Conservation (phyloP, 345 rosid species). For the Eucalyptus guilfoylei region DNA sequence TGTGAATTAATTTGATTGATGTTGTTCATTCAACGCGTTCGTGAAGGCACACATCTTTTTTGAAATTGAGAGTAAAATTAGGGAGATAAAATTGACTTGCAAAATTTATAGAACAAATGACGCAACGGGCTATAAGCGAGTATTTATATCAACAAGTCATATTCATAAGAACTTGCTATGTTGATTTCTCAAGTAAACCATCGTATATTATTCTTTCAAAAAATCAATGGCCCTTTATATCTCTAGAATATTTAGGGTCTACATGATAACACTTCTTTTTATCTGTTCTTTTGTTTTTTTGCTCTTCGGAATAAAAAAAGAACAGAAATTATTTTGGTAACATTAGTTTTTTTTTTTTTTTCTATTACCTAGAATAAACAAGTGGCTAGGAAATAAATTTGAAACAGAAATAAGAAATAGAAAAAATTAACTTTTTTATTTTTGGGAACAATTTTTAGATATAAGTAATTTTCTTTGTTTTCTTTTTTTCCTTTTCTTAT, state of each 20-base stretch:
- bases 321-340: accelerated
- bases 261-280: too few relatives aligned
- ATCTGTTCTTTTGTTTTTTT: too few relatives aligned
- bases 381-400: too few relatives aligned
- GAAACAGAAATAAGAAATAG: accelerated
- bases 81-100: not conserved
- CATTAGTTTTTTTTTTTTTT: too few relatives aligned
- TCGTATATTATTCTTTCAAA: not conserved
- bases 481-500: too few relatives aligned
- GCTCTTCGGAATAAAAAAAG: too few relatives aligned
- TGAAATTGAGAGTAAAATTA: not conserved
- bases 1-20: not conserved
- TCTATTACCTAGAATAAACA: too few relatives aligned
- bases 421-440: too few relatives aligned
- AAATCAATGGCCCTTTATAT: not conserved
- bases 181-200: not conserved
- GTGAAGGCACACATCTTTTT: not conserved
- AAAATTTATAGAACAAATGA: not conserved
- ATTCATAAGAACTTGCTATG: not conserved
- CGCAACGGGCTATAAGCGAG: not conserved
- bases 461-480: too few relatives aligned
- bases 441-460: too few relatives aligned
- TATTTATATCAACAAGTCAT: not conserved
- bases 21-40: accelerated
- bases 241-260: not conserved